Conservation (phyloP, 106 monocot species). For the Acorus calamus region DNA sequence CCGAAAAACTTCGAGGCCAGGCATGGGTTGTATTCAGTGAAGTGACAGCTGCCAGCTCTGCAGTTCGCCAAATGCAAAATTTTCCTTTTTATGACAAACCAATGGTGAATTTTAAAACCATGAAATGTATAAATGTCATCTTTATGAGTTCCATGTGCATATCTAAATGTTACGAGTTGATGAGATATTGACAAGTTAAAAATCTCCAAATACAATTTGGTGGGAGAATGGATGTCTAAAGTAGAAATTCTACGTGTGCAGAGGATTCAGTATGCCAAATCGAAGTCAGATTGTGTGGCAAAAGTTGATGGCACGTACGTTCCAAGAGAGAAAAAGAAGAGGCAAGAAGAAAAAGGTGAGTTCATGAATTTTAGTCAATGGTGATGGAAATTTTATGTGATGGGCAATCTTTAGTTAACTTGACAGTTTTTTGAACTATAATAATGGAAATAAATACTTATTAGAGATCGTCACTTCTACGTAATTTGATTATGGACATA, state of each 20-base stretch:
- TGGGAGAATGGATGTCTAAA: too few relatives aligned
- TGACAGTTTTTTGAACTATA: too few relatives aligned
- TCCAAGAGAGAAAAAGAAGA: constrained; percentile 88
- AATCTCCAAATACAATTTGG: too few relatives aligned
- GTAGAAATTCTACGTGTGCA: constrained; percentile 15
- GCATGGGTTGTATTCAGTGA: constrained; percentile 93
- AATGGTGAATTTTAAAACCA: constrained; percentile 32
- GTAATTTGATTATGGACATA: too few relatives aligned
- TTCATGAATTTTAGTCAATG: neutral
- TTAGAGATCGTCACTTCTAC: too few relatives aligned
- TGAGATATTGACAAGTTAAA: too few relatives aligned
- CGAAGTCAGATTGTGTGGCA: constrained; percentile 93
- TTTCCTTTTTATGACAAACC: constrained; percentile 96
- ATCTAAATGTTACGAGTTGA: too few relatives aligned
- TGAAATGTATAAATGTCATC: too few relatives aligned
- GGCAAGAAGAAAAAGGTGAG: constrained; percentile 94
- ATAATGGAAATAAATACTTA: too few relatives aligned
- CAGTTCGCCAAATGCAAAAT: constrained; percentile 88
- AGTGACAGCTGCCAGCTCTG: constrained; percentile 85
- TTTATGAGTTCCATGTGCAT: too few relatives aligned
- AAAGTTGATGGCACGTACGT: constrained; percentile 77
- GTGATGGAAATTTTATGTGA: too few relatives aligned
- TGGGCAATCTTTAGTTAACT: too few relatives aligned
- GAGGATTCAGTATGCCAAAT: constrained; percentile 94
- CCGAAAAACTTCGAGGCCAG: constrained; percentile 74